These are phyloP conservation scores for Colletotrichum tropicicola DNA, from an alignment of 2,329 filamentous ascomycete genomes.

Conservation along the genomic window DNA sequence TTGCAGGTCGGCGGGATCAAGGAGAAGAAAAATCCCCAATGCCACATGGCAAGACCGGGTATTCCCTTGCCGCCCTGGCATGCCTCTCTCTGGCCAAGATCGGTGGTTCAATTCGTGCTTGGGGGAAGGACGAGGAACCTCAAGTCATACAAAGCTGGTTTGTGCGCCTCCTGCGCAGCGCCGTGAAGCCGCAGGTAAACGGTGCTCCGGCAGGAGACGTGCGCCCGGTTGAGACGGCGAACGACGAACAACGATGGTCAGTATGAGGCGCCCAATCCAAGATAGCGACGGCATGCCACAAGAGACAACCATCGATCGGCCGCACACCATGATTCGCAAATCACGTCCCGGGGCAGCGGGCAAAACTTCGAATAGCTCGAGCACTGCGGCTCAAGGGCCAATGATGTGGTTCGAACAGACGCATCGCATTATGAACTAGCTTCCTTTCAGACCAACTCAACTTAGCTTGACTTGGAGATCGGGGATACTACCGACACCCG, in stretches of 20 bases:
- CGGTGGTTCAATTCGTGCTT: too few species aligned
- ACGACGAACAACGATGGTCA: too few species aligned
- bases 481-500: constrained; percentile 8
- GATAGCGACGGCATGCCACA: background rate
- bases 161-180: too few species aligned
- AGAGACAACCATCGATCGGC: background rate
- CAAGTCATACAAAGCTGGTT: too few species aligned
- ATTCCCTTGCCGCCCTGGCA: constrained; percentile 8
- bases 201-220: too few species aligned
- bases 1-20: constrained; percentile 5
- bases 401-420: constrained; percentile 9
- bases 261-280: background rate
- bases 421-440: constrained; percentile 5
- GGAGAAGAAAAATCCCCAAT: constrained; percentile 7
- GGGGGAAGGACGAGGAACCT: too few species aligned
- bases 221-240: too few species aligned
- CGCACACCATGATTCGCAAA: background rate
- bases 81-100: too few species aligned
- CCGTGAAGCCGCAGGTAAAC: too few species aligned
- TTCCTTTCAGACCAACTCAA: background rate
- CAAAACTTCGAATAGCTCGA: background rate
- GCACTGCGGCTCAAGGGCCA: constrained; percentile 16
- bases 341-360: background rate
- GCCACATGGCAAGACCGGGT: constrained; percentile 24
- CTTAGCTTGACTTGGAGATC: background rate